Evolutionary conservation across 2,329 filamentous ascomycete species (phyloP).

Genomic region (Thielaviopsis cerberus): DNA sequence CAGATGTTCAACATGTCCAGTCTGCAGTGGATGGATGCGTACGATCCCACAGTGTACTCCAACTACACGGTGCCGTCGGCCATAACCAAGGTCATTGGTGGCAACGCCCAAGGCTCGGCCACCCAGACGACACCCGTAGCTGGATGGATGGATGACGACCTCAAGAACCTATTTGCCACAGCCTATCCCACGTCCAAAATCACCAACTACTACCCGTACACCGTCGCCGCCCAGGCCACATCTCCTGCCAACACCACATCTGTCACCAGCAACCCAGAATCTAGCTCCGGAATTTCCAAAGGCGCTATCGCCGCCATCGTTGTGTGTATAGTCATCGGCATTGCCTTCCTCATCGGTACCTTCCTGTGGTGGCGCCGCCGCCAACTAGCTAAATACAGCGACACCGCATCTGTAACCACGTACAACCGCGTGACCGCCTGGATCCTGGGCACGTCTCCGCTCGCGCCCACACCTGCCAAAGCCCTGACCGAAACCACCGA

Average conservation of each 20-base stretch:
- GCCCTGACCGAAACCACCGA: constrained; percentile 25
- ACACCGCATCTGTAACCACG: constrained; percentile 23
- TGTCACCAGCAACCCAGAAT: background rate
- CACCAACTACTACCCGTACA: constrained; percentile 42
- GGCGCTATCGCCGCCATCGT: constrained; percentile 37
- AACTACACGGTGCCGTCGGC: constrained; percentile 51
- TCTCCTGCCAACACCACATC: background rate
- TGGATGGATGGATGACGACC: constrained; percentile 31
- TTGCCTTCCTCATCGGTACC: constrained; percentile 32
- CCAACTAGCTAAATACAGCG: constrained; percentile 22
- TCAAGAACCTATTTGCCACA: constrained; percentile 34
- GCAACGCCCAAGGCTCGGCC: constrained; percentile 46
- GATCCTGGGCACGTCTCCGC: constrained; percentile 23
- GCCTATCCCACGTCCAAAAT: constrained; percentile 39
- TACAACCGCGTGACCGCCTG: constrained; percentile 31
- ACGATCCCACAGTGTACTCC: constrained; percentile 43
- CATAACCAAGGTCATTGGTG: constrained; percentile 49
- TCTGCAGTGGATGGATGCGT: constrained; percentile 49
- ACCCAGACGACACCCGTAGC: constrained; percentile 45
- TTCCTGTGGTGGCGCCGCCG: constrained; percentile 30
- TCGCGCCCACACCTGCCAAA: constrained; percentile 24
- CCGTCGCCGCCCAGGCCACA: constrained; percentile 15
- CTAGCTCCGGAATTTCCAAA: background rate
- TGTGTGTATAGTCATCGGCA: constrained; percentile 35
- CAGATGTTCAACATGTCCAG: constrained; percentile 57